Base-by-base conservation (phyloP, 768 basidiomycete species). In the Boletus huronensis region DNA sequence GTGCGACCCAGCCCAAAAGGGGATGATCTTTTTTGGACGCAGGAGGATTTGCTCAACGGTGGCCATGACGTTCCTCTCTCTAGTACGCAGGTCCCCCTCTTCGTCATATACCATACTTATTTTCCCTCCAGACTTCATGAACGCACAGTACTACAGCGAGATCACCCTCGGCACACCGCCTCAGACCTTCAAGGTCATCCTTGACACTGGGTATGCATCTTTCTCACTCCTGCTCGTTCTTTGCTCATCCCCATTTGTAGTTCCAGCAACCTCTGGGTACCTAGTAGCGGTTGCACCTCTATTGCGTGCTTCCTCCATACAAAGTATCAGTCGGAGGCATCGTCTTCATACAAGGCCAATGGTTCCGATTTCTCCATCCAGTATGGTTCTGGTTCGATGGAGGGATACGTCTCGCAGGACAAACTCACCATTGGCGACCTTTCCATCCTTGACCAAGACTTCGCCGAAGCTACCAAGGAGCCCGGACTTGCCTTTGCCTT, bases 401-500 rank as follows among this genome's bases (percentile, higher is more conserved):
- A 97, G 69, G 97, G 97, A 52, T 93, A 89, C 68, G 88, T 98
- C 51, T 98, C 94, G 11, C 84, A 83, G 55, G 97, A 99, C 64
- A 68, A 66, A 4, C 73, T 98, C 47, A 69, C 70, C 8, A 93
- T 99, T 55, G 93, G 93, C 36, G 97, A 97, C 69, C 69, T 99
- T 43, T 70, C 70, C 26, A 80, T 99, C 70, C 77, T 75, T 63
- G 57, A 73, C 13, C 90, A 91, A 69, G 87, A 93, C 66, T 99
- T 99, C 64, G 96, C 94, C 10, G 97, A 98, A 75, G 93, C 95
- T 2, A 87, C 85, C 54, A 91, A 93, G 72, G 96, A 98, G 69
- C 97, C 97, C 21, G 97, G 97, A 42, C 85, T 99, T 46, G 87
- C 95, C 6, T 99, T 99, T 69, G 96, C 97, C 26, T 98, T 96